A percentile compares a stretch with the other conserved stretches of the same genome.
Conservation (phyloP, 2,329 filamentous ascomycete genomes). For the Clonostachys sp. region DNA sequence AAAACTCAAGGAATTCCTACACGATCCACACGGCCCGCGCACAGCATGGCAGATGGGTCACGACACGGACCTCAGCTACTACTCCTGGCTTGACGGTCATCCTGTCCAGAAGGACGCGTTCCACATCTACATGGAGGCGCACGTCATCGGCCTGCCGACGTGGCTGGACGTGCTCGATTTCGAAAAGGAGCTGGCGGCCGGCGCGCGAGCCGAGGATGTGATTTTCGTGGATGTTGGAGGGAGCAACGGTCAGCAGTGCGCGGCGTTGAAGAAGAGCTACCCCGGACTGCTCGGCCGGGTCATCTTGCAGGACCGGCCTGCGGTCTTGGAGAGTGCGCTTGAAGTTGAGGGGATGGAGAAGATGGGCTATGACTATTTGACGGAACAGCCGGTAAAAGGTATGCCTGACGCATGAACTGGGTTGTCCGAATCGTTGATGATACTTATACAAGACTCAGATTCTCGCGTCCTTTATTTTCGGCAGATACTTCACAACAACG, state of each 20-base stretch:
- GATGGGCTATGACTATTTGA: conserved; percentile 12
- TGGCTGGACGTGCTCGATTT: conserved; percentile 14
- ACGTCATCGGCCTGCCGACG: conserved; percentile 10
- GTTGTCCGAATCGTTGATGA: neutral
- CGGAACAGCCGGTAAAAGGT: conserved; percentile 16
- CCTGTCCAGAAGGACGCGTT: conserved; percentile 11
- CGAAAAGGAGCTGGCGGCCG: conserved; percentile 5
- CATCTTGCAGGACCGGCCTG: conserved; percentile 13
- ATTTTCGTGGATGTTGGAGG: conserved; percentile 12
- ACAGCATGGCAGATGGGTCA: conserved; percentile 10
- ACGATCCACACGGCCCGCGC: conserved; percentile 1
- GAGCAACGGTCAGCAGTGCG: conserved; percentile 11
- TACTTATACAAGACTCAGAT: conserved; percentile 2
- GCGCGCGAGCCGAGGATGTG: neutral
- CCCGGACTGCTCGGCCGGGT: conserved; percentile 5
- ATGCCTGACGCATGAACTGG: neutral
- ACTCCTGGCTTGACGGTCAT: conserved; percentile 9
- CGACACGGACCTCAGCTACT: conserved; percentile 7
- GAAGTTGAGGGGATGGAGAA: conserved; percentile 11
- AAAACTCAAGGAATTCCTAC: conserved; percentile 1
- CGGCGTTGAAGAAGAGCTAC: conserved; percentile 4
- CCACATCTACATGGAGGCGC: conserved; percentile 16
- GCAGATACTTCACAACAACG: conserved; percentile 17
- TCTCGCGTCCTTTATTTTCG: conserved; percentile 17
- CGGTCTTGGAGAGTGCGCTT: conserved; percentile 10